Conservation (phyloP, 169 alveolate genomes). For the Plasmodium inui region DNA sequence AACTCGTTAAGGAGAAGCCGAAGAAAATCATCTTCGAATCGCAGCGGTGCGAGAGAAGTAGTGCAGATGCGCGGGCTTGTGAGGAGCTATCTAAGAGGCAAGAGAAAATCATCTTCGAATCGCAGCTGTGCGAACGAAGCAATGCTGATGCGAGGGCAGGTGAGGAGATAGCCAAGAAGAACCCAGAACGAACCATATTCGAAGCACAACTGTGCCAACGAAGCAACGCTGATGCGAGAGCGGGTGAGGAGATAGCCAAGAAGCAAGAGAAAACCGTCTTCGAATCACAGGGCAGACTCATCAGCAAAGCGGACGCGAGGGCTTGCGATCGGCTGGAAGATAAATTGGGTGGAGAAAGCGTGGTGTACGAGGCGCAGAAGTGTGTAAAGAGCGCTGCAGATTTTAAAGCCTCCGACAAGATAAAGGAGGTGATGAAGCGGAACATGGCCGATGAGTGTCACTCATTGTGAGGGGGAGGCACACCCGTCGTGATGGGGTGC, state of each 20-base stretch:
- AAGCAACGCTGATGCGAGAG: conserved; percentile 63
- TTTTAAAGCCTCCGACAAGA: conserved; percentile 45
- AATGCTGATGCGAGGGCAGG: conserved; percentile 63
- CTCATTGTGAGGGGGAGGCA: background rate
- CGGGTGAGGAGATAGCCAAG: conserved; percentile 13
- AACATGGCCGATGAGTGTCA: conserved; percentile 68
- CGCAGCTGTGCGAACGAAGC: conserved; percentile 45
- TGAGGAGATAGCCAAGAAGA: conserved; percentile 3
- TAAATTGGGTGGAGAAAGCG: background rate
- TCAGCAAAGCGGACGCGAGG: conserved; percentile 31
- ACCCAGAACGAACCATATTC: conserved; percentile 22
- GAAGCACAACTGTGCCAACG: conserved; percentile 28
- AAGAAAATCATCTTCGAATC: conserved; percentile 20
- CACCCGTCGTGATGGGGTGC: background rate
- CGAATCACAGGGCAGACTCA: conserved; percentile 26
- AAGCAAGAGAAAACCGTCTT: conserved; percentile 14
- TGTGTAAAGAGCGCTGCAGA: conserved; percentile 35
- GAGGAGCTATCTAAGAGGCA: conserved; percentile 10
- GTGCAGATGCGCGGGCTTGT: conserved; percentile 18
- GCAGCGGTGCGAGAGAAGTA: background rate
- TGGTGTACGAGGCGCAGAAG: conserved; percentile 40
- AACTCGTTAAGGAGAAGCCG: background rate
- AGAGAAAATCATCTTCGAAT: conserved; percentile 26
- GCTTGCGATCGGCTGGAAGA: conserved; percentile 44
- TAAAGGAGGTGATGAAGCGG: conserved; percentile 74